Conservation (phyloP, 75 land plant species). For the Isoetes taiwanensis region DNA sequence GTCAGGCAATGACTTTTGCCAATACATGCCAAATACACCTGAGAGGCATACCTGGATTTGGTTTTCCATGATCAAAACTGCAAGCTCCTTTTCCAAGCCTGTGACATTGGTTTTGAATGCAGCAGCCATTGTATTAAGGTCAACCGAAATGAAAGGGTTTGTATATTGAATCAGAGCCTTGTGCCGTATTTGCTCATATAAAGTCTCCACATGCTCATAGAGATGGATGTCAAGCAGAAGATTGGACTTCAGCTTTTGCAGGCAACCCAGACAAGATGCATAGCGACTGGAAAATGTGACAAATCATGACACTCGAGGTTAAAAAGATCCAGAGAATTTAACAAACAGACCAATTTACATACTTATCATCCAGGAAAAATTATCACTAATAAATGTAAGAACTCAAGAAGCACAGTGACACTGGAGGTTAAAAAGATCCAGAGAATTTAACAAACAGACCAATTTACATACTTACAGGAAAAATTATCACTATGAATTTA, state of each 20-base stretch:
- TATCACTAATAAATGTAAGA: no score
- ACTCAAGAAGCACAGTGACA: no score
- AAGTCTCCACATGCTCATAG: constrained; percentile 78
- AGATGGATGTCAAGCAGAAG: constrained; percentile 84
- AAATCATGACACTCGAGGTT: no score
- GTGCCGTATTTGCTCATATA: constrained; percentile 75
- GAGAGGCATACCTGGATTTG: constrained; percentile 63
- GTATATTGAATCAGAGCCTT: constrained; percentile 97
- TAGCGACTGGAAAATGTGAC: constrained; percentile 79
- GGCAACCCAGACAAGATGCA: constrained; percentile 85
- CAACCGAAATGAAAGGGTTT: constrained; percentile 86
- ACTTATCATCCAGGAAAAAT: no score
- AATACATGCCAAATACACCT: not conserved
- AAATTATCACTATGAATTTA: no score
- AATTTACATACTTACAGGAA: no score
- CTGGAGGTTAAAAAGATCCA: no score
- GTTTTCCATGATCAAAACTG: constrained; percentile 78
- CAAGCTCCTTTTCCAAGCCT: constrained; percentile 89
- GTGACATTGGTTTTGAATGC: constrained; percentile 81
- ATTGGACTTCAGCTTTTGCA: constrained; percentile 76
- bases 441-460: no score
- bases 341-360: no score
- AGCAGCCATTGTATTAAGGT: constrained; percentile 83
- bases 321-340: no score
- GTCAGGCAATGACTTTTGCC: no score